Base-by-base conservation (phyloP, 208 protist genomes). In the Leishmania turanica region DNA sequence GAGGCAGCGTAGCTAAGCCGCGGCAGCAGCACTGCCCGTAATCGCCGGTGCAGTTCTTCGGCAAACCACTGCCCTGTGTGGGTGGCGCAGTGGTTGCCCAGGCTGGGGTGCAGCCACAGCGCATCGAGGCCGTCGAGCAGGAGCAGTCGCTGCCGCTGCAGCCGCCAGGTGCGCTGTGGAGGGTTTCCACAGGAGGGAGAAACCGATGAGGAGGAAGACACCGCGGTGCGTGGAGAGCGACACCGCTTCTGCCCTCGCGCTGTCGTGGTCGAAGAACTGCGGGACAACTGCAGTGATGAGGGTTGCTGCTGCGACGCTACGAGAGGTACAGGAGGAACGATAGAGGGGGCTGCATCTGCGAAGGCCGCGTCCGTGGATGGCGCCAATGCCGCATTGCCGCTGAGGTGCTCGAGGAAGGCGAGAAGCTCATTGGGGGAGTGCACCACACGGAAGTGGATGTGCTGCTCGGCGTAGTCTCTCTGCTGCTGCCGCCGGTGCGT, bases 351-450 rank as follows among this genome's bases (percentile, higher is more conserved):
- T 5, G 27, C 9, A 13, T 66, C 27, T 66, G 60, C n/a, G 27
- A 37, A 37, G 60, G 9, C 13, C n/a, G 11, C 40, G 13, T 11
- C n/a, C 0, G n/a, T 21, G 11, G 45, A 19, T 37, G 45, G 42
- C 42, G 11, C 70, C n/a, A 40, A 27, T 58, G 74, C 21, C 4
- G 71, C 27, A 40, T 74, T 37, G 24, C 45, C 34, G 24, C 68
- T 15, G 8, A 91, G 68, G 19, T 40, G 31, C 19, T 68, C 66
- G 37, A 91, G 78, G 65, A 86, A 88, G 45, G 27, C 78, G 6
- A 91, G 80, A 17, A 91, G 80, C 31, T 80, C 84, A 75, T 91
- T 91, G 1, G 88, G 88, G 13, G 85, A 65, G 8, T 69, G 49
- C 21, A 88, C 76, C 13, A 71, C 71, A 24, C 77, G 17, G 34